Evolutionary conservation across 2,329 filamentous ascomycete species (phyloP), one percentile per base, ranked within the genome.

Genomic region (Pleoardoris graminearum): DNA sequence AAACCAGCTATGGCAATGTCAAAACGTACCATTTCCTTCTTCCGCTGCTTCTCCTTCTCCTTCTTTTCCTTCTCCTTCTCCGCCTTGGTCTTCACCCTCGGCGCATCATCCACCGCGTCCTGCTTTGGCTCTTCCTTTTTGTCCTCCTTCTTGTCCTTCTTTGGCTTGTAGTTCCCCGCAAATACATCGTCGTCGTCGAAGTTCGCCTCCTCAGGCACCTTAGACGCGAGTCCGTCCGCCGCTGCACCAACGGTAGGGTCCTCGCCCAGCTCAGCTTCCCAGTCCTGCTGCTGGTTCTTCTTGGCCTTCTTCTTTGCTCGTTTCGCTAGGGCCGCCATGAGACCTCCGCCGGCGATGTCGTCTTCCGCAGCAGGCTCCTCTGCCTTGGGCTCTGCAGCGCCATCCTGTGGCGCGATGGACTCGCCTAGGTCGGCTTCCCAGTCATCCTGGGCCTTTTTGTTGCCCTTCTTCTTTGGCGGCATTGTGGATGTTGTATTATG

Each of bases 41-140:
- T 99, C 62, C 92, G 84, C 78, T 94, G 90, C 85, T 99, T 99
- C 80, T 99, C 94, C 56, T 91, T 86, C 79, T 99, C 94, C 79
- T 97, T 99, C 83, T 93, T 97, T 69, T 93, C 82, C 77, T 91
- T 96, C 75, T 99, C 94, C 80, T 99, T 99, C 79, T 99, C 92
- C 53, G 95, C 94, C 84, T 97, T 99, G 33, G 91, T 96, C 78
- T 97, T 86, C 43, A 97, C 82, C 50, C 86, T 66, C 59, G 80
- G 67, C 22, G 56, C 66, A 33, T 69, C 71, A 21, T 65, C 68
- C 72, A 72, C 66, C 73, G 73, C 66, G 73, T 65, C 74, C 45
- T 72, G 66, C 45, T 71, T 72, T 70, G 62, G 43, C 65, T 68
- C 60, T 48, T 77, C 68, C 72, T 73, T 62, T 39, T 63, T 65